These are phyloP conservation scores for Cymbopogon flexuosus DNA, from an alignment of 202 grass and related monocot species.

Conservation along the genomic window DNA sequence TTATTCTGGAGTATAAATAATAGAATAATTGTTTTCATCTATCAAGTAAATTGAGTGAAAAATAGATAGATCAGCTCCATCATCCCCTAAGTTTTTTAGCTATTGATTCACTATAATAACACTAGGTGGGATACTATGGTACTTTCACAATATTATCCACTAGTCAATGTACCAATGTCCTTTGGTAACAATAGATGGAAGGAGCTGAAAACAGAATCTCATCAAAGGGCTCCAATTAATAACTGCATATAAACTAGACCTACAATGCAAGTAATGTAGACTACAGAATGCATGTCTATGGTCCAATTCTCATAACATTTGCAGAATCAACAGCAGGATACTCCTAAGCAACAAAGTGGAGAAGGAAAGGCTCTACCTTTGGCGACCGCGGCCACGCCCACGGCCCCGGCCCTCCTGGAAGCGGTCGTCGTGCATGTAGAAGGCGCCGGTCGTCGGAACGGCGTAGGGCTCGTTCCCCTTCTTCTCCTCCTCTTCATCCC, in stretches of 20 bases:
- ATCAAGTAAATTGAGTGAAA: not conserved
- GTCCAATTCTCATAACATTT: not conserved
- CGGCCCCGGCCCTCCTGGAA: slow-evolving; percentile 80
- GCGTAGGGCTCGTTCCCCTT: slow-evolving; percentile 79
- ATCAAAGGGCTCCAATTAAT: not conserved
- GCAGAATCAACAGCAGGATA: not conserved
- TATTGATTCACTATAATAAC: not conserved
- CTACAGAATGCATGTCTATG: not conserved
- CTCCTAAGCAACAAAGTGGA: not conserved
- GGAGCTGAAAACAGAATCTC: not conserved
- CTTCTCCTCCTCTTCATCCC: slow-evolving; percentile 36
- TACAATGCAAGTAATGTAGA: not conserved
- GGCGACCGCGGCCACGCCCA: slow-evolving; percentile 49
- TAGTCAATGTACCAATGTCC: not conserved
- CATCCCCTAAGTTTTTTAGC: not conserved
- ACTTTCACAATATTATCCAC: not conserved
- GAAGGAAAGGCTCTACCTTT: slow-evolving; percentile 34
- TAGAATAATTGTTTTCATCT: not conserved
- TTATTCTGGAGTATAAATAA: not conserved
- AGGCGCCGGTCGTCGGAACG: slow-evolving; percentile 77
- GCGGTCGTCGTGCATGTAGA: slow-evolving; percentile 99
- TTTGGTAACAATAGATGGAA: not conserved
- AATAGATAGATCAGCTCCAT: not conserved
- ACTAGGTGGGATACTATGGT: not conserved
- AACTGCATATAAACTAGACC: not conserved